Base-by-base conservation (phyloP, 78 protist genomes). In the Corallochytrium limacisporum region DNA sequence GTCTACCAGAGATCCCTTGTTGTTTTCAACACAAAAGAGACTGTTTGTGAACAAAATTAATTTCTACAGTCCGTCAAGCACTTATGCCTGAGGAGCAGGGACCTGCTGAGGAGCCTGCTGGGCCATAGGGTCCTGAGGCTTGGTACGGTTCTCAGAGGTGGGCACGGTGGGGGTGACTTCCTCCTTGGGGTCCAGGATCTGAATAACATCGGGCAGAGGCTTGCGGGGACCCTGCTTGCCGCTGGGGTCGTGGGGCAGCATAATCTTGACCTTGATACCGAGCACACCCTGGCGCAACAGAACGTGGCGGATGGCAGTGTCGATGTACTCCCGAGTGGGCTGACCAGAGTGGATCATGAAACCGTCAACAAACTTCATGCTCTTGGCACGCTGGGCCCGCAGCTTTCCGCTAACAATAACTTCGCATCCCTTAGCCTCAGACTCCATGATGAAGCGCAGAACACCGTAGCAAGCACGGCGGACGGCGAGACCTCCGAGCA, bases 401-500 rank as follows among this genome's bases (percentile, higher is more conserved):
- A 95, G 82, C 88, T 98, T 98, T 54, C 99, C 99, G 8, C 96
- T 79, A 39, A 95, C 94, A 69, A 88, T 42, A 37, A 95, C 92
- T 83, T 98, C 99, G 73, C 79, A 65, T 69, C 99, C 99, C 77
- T 84, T 79, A 63, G 98, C 99, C 29, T 92, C 97, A 73, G 69
- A 38, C 82, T 93, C 97, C 98, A 93, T 98, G 51, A 91, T 72
- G 69, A 77, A 88, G 72, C 97, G 86, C 59, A 98, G 72, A 28
- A 93, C 93, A 61, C 97, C 98, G 78, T 98, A 96, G 89, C 96
- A 86, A 12, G 99, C 99, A 42, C 94, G 76, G 55, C 98, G 75
- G 43, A 91, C 96, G 80, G 97, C 89, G 39, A 91, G 86, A 48
- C 98, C 98, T 28, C 86, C 97, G 48, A 89, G 62, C 26, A 98